Percentiles rank a stretch among this genome's conserved stretches.
phyloP scores from a whole-genome alignment of 2,329 filamentous ascomycete species.

The Fusarium siculi region DNA sequence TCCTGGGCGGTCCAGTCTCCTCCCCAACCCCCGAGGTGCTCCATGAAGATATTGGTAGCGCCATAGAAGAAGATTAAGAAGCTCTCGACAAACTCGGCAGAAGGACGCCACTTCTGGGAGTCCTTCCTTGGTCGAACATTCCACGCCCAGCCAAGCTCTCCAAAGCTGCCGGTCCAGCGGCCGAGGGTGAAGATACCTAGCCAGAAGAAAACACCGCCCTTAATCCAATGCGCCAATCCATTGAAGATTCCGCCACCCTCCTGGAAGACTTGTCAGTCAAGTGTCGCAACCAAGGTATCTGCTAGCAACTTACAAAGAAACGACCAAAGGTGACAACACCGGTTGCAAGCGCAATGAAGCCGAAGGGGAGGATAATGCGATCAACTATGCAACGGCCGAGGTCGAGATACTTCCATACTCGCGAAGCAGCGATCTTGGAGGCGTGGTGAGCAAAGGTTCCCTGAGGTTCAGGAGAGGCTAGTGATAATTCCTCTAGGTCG shows the following conservation, averaged over 20 bases:
- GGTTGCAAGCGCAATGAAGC: slow-evolving; percentile 76
- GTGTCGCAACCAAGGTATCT: not conserved
- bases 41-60: slow-evolving; percentile 88
- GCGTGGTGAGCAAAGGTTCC: slow-evolving; percentile 64
- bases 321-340: slow-evolving; percentile 83
- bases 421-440: slow-evolving; percentile 64
- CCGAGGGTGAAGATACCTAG: slow-evolving; percentile 88
- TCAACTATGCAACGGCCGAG: slow-evolving; percentile 76
- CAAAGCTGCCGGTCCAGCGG: slow-evolving; percentile 90
- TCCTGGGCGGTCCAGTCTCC: slow-evolving; percentile 79
- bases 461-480: slow-evolving; percentile 52
- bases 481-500: slow-evolving; percentile 47
- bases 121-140: slow-evolving; percentile 75
- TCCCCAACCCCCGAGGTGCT: slow-evolving; percentile 82
- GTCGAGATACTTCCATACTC: slow-evolving; percentile 67
- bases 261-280: slow-evolving; percentile 52
- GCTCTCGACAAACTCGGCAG: slow-evolving; percentile 90
- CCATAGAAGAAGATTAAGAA: slow-evolving; percentile 92
- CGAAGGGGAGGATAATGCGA: slow-evolving; percentile 79
- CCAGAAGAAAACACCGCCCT: slow-evolving; percentile 95
- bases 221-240: slow-evolving; percentile 92
- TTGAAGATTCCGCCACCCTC: slow-evolving; percentile 78
- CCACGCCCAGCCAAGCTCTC: slow-evolving; percentile 95
- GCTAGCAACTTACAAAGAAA: slow-evolving; percentile 76
- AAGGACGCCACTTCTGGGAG: slow-evolving; percentile 74